These are phyloP conservation scores for Colletotrichum chrysophilum DNA, from an alignment of 2,329 filamentous ascomycete genomes.

Conservation along the genomic window DNA sequence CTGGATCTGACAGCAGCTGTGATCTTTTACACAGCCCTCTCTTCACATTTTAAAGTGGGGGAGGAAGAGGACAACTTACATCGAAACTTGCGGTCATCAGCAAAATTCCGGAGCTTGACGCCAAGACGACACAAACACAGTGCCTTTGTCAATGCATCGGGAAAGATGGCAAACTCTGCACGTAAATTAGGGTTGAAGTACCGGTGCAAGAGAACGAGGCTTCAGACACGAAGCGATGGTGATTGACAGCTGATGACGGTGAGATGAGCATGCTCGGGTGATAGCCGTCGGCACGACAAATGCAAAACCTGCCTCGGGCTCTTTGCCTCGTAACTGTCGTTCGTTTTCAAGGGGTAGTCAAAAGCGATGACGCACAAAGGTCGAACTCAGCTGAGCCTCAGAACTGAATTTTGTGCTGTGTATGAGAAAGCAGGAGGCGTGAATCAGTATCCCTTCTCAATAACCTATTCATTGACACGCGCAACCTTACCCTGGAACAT, in stretches of 20 bases:
- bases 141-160: not conserved
- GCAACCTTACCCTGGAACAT: not conserved
- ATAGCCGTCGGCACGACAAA: not conserved
- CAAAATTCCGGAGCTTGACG: not conserved
- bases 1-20: constrained; percentile 14
- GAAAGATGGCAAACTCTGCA: not conserved
- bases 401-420: not conserved
- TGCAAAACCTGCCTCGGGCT: not conserved
- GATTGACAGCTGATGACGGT: not conserved
- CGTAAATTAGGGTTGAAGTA: not conserved
- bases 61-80: not conserved
- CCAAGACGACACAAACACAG: not conserved
- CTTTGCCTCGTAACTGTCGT: not conserved
- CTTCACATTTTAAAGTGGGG: too few relatives aligned
- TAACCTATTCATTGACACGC: not conserved
- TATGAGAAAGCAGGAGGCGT: not conserved
- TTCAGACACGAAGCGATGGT: not conserved
- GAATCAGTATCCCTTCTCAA: not conserved
- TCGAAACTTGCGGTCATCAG: not conserved
- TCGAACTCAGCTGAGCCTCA: not conserved
- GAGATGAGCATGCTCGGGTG: not conserved
- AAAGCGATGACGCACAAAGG: not conserved
- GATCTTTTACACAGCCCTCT: not conserved
- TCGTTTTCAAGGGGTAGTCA: not conserved
- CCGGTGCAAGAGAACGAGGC: not conserved